Evolutionary conservation across 805 yeast species (phyloP), one percentile per base, ranked within the genome.

Genomic region (Metschnikowia baotianmanensis): DNA sequence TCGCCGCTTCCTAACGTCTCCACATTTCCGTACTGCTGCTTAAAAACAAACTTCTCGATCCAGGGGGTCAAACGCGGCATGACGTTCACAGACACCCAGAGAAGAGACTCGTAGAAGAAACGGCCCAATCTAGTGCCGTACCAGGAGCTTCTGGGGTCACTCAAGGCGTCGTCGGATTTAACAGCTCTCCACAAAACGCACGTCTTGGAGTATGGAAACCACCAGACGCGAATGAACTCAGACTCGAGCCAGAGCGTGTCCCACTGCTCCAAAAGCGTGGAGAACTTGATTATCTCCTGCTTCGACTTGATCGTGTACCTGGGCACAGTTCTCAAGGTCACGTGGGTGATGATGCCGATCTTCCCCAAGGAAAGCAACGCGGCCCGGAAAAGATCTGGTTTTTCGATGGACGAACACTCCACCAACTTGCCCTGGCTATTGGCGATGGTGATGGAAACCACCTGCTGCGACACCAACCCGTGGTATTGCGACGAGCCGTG

Each of bases 401-500:
- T 79, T 28, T 82, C 82, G 1, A 74, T 65, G 11, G 84, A 75
- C 2, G 89, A 81, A 51, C 89, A 83, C 28, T 71, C 71, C 17
- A 87, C 69, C 12, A 82, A 53, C 46, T 86, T 79, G 31, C 97
- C 98, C 42, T 72, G 65, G 34, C 93, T 86, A 50, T 84, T 80
- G 43, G 90, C 78, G 22, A 91, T 60, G 8, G 86, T 80, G 43
- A 91, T 61, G 48, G 81, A 78, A 3, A 91, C 97, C 47, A 86
- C 74, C 61, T 89, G 96, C 53, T 88, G 91, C 7, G 93, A 79
- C 2, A 91, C 85, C 26, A 90, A 70, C 1, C 98, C 97, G 56
- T 93, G 98, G 59, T 76, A 86, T 30, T 91, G 95, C 8, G 96
- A 82, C 0, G 97, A 85, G 6, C 99, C 99, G 58, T 91, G 99